A percentile compares a stretch with the other conserved stretches of the same genome.
These are phyloP conservation scores for Aureobasidium sp. DNA, from an alignment of 2,329 filamentous ascomycete genomes.

Conservation along the genomic window DNA sequence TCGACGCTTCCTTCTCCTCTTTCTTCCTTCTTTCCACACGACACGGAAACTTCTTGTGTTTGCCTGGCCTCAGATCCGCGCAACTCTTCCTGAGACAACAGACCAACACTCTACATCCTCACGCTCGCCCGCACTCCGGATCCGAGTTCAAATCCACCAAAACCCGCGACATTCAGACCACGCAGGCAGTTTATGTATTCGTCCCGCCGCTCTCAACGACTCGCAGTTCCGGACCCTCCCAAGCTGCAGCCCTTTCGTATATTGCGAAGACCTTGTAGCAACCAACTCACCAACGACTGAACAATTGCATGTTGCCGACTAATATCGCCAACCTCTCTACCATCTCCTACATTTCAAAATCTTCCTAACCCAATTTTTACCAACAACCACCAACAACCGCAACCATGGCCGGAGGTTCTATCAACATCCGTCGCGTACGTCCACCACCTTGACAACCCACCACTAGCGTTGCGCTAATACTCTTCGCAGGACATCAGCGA, in stretches of 20 bases:
- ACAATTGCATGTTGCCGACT: constrained; percentile 25
- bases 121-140: constrained; percentile 3
- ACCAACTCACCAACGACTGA: constrained; percentile 87
- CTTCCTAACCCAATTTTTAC: constrained; percentile 17
- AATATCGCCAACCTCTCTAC: constrained; percentile 49
- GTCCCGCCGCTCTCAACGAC: constrained; percentile 90
- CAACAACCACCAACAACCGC: constrained; percentile 35
- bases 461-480: constrained; percentile 5
- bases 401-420: constrained; percentile 71
- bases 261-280: constrained; percentile 88
- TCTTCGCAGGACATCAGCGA: constrained; percentile 71
- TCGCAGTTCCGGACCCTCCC: constrained; percentile 87
- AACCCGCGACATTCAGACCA: constrained; percentile 11
- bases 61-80: constrained; percentile 3
- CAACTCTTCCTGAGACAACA: constrained; percentile 6
- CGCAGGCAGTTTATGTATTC: constrained; percentile 84
- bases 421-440: constrained; percentile 81
- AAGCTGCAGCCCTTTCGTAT: constrained; percentile 97
- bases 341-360: constrained; percentile 17
- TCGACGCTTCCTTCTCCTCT: background rate
- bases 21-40: background rate
- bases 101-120: background rate
- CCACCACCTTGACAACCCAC: background rate
- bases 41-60: constrained; percentile 5
- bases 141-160: constrained; percentile 13